phyloP scores from a whole-genome alignment of 805 yeast genomes.

The Hanseniaspora meyeri region DNA sequence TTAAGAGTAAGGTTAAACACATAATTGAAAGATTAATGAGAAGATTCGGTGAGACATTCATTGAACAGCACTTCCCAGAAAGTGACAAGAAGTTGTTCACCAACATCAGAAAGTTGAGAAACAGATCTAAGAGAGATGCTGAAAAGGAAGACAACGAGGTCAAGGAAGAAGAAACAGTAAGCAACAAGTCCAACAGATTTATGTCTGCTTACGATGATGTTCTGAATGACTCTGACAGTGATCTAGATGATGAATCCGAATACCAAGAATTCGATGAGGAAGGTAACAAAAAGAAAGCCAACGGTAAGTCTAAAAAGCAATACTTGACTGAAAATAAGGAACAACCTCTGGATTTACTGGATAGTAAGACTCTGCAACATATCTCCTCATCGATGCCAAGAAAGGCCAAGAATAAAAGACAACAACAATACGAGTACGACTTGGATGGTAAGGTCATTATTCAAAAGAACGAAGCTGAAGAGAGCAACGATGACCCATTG shows the following conservation, averaged over 20 bases:
- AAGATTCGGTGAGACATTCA: conserved; percentile 77
- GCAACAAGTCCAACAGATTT: conserved; percentile 37
- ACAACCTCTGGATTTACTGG: conserved; percentile 83
- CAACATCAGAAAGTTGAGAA: conserved; percentile 75
- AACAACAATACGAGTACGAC: conserved; percentile 27
- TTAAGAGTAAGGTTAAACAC: conserved; percentile 85
- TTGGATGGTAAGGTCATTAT: conserved; percentile 29
- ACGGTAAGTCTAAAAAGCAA: conserved; percentile 33
- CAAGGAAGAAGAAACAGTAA: conserved; percentile 17
- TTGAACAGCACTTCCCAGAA: conserved; percentile 78
- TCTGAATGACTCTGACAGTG: conserved; percentile 61
- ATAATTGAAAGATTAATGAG: conserved; percentile 83
- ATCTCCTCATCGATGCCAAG: conserved; percentile 82
- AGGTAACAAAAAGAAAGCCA: conserved; percentile 18
- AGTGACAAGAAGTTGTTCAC: conserved; percentile 72
- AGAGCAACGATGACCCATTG: conserved; percentile 36
- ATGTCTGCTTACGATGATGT: conserved; percentile 90
- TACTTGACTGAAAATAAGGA: conserved; percentile 62
- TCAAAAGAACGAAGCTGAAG: conserved; percentile 21
- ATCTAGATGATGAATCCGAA: conserved; percentile 36
- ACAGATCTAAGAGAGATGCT: conserved; percentile 68
- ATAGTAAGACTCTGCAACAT: conserved; percentile 69
- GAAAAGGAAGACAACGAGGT: conserved; percentile 32
- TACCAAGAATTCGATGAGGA: conserved; percentile 34
- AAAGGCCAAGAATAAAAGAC: conserved; percentile 33